phyloP scores from a whole-genome alignment of 2,329 filamentous ascomycete species.

The Xylariaceae sp. region DNA sequence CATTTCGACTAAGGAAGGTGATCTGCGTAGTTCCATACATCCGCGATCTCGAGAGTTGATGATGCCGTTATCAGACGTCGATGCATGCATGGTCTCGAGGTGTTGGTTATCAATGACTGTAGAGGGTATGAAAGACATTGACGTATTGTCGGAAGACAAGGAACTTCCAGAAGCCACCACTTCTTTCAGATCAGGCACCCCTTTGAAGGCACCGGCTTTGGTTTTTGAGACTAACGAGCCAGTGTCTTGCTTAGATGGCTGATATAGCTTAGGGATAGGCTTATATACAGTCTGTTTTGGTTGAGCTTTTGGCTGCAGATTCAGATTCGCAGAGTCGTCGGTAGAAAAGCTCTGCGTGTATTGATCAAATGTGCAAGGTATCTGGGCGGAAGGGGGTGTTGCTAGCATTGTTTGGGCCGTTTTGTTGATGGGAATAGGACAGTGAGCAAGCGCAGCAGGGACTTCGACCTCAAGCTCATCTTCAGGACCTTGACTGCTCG shows the following conservation, averaged over 20 bases:
- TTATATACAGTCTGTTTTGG: constrained; percentile 15
- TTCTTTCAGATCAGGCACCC: not conserved
- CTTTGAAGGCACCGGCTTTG: not conserved
- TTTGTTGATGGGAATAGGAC: constrained; percentile 24
- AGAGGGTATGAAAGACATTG: constrained; percentile 28
- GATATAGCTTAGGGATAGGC: constrained; percentile 18
- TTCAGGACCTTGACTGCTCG: constrained; percentile 29
- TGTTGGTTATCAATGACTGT: constrained; percentile 18
- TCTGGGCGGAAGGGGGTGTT: constrained; percentile 34
- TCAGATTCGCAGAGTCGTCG: not conserved
- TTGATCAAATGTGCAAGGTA: constrained; percentile 30
- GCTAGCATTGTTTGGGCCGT: constrained; percentile 20
- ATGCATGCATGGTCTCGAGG: not conserved
- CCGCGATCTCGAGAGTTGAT: not conserved
- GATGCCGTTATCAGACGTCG: not conserved
- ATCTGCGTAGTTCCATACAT: not conserved
- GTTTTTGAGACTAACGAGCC: constrained; percentile 8
- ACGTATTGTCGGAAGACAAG: constrained; percentile 18
- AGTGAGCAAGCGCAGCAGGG: constrained; percentile 24
- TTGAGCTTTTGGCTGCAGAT: constrained; percentile 2
- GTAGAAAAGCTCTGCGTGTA: constrained; percentile 7
- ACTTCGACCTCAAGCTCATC: constrained; percentile 32
- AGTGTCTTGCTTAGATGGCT: constrained; percentile 11
- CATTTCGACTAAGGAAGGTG: constrained; percentile 16
- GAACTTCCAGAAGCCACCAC: constrained; percentile 17